These are phyloP conservation scores for Ambrosiella beaveri DNA, from an alignment of 2,329 filamentous ascomycete species.

Conservation along the genomic window DNA sequence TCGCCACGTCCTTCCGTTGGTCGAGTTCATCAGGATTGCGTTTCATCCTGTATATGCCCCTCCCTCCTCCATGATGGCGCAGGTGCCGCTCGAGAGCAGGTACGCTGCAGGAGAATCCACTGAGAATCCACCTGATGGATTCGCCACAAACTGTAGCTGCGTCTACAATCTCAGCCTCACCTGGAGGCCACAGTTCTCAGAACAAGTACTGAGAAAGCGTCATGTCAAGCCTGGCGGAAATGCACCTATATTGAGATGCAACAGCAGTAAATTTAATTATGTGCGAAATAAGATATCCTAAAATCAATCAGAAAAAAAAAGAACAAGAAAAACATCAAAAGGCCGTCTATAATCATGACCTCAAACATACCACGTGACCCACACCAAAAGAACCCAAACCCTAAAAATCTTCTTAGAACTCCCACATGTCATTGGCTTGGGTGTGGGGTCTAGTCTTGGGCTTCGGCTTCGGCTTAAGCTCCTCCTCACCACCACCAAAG, in stretches of 20 bases:
- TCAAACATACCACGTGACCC: not conserved
- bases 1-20: too few species aligned
- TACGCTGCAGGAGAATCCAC: too few species aligned
- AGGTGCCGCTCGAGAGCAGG: too few species aligned
- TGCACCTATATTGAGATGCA: not conserved
- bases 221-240: not conserved
- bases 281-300: slow-evolving; percentile 1
- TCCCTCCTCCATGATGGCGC: too few species aligned
- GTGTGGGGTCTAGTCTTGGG: slow-evolving; percentile 23
- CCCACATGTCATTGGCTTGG: slow-evolving; percentile 27
- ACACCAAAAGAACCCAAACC: not conserved
- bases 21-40: too few species aligned
- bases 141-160: too few species aligned
- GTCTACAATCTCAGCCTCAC: not conserved
- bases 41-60: too few species aligned
- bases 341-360: slow-evolving; percentile 4
- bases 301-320: slow-evolving; percentile 13
- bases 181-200: not conserved
- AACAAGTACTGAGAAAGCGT: not conserved
- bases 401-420: slow-evolving; percentile 22
- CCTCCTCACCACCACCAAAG: slow-evolving; percentile 33
- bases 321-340: slow-evolving; percentile 5
- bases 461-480: slow-evolving; percentile 16
- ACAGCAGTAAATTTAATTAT: not conserved
- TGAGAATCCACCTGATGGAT: too few species aligned